These are phyloP conservation scores for Artemisia argyi DNA, from an alignment of 129 eudicot genomes.

Conservation along the genomic window DNA sequence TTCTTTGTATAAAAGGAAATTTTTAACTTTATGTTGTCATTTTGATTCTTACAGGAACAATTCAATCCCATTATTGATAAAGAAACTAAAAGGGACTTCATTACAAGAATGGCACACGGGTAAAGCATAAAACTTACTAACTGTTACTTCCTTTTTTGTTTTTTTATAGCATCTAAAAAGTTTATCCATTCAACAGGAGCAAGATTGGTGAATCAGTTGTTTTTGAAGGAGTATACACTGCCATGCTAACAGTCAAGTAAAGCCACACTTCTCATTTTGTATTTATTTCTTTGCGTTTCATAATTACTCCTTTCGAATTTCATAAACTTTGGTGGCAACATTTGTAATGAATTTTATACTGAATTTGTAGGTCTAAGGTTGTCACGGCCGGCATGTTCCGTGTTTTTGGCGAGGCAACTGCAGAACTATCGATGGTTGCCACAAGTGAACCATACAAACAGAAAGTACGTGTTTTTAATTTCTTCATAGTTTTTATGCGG, in stretches of 20 bases:
- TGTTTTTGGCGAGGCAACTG: slow-evolving; percentile 64
- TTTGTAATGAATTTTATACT: slow-evolving; percentile 11
- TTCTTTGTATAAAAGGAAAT: neutral
- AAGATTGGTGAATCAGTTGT: slow-evolving; percentile 50
- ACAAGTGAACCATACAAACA: slow-evolving; percentile 63
- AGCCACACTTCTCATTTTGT: slow-evolving; percentile 21
- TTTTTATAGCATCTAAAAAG: slow-evolving; percentile 1
- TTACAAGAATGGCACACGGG: slow-evolving; percentile 87
- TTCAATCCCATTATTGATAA: slow-evolving; percentile 78
- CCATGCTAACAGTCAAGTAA: slow-evolving; percentile 68
- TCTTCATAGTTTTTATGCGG: too few species aligned
- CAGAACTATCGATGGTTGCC: slow-evolving; percentile 86
- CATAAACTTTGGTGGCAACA: neutral
- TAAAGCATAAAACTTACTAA: slow-evolving; percentile 25
- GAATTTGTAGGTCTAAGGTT: slow-evolving; percentile 61
- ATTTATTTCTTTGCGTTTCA: neutral
- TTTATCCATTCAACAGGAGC: slow-evolving; percentile 37
- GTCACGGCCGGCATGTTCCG: slow-evolving; percentile 84
- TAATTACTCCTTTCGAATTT: slow-evolving; percentile 6
- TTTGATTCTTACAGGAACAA: slow-evolving; percentile 50
- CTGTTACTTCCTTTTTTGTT: neutral
- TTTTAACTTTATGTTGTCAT: neutral
- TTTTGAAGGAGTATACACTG: slow-evolving; percentile 81
- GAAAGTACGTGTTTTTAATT: slow-evolving; percentile 46
- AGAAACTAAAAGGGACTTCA: slow-evolving; percentile 61